A percentile compares a stretch with the other conserved stretches of the same genome.
Conservation (phyloP, 2,329 filamentous ascomycete species). For the Boeremia exigua region DNA sequence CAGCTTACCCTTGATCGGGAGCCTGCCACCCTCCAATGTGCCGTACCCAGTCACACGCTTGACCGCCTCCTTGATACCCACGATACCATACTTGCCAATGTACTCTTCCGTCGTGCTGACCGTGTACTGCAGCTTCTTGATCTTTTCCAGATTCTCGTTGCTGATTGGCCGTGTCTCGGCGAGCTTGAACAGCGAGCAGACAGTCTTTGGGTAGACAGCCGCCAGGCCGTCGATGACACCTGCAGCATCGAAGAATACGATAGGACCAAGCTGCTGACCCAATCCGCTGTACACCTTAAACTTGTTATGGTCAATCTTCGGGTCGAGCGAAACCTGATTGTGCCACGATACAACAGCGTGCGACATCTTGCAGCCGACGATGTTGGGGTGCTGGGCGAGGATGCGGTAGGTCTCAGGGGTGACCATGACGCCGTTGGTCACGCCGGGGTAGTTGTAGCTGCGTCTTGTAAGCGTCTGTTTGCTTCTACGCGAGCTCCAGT, state of each 20-base stretch:
- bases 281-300: conserved; percentile 70
- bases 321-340: conserved; percentile 65
- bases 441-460: conserved; percentile 70
- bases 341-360: conserved; percentile 72
- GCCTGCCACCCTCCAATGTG: conserved; percentile 63
- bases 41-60: conserved; percentile 66
- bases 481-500: neutral
- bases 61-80: conserved; percentile 71
- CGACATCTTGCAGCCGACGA: conserved; percentile 73
- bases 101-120: conserved; percentile 68
- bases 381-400: conserved; percentile 68
- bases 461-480: conserved; percentile 14
- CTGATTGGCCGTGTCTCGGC: conserved; percentile 47
- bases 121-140: conserved; percentile 64
- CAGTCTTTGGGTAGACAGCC: conserved; percentile 67
- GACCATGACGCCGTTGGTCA: conserved; percentile 69
- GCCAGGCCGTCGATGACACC: conserved; percentile 72
- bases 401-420: conserved; percentile 63
- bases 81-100: conserved; percentile 64
- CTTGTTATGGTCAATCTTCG: conserved; percentile 62
- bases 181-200: conserved; percentile 64
- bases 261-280: conserved; percentile 69
- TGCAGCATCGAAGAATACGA: conserved; percentile 67
- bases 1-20: conserved; percentile 65
- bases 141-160: conserved; percentile 53